Evolutionary conservation across 1,284 basidiomycete genomes (phyloP), one percentile per base, ranked within the genome.

Genomic region (Ceratobasidium sp.): DNA sequence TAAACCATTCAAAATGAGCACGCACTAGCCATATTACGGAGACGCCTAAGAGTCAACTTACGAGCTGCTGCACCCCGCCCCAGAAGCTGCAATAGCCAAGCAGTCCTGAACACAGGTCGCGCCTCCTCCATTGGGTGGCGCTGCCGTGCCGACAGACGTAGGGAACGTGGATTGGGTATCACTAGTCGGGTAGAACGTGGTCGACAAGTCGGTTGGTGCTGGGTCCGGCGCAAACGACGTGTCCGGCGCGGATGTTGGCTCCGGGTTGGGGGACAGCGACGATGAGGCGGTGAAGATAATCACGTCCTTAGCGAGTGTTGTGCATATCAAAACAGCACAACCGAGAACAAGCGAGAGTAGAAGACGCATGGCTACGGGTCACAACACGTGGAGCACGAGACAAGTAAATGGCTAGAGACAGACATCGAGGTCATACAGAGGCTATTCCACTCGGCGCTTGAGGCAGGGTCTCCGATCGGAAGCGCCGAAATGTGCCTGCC

Each of bases 101-200:
- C 60, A 62, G 8, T 43, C 43, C 18, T 62, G 60, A 3, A 34
- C 60, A 46, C 60, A 62, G 4, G 60, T 46, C 36, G 60, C 12
- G 18, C 60, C 64, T 28, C 64, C 64, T 28, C 64, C 64, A 30
- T 10, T 26, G 9, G 52, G 50, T 9, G 64, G 64, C 43, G 39
- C 34, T 10, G 62, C 46, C 10, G 62, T 53, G n/a, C 55, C 55
- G 10, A 53, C 50, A 10, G 50, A 53, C 10, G 50, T 53, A 18
- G 4, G 18, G 6, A 32, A 18, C 8, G 46, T 32, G 50, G 50
- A 26, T 16, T 53, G 8, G 4, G 50, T 28, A 12, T 53, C 53
- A 28, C n/a, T 58, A 8, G 55, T 3, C 2, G 30, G 8, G n/a
- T 12, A 26, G 52, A 26, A 9, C 52, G 52, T 9, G 18, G 21